Evolutionary conservation across 495 filamentous ascomycete species (phyloP), one percentile per base, ranked within the genome.

Genomic region (Penicillium desertorum): DNA sequence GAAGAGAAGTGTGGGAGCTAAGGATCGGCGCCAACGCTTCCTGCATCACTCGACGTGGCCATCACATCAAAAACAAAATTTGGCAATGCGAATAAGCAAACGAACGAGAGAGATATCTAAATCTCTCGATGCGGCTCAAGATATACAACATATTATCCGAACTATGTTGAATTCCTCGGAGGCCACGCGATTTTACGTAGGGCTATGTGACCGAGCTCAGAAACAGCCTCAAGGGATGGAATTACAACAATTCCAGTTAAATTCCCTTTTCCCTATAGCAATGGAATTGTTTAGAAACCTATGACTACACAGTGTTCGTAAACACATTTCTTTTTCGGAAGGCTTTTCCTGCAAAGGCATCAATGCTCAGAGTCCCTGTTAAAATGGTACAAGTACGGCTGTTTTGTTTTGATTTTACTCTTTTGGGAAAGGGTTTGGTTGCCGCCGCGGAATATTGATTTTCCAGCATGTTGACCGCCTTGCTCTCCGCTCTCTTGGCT

Each of bases 391-490:
- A 51, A 30, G 43, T 19, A 45, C 41, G 34, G 4, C 34, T 45
- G 19, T 60, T 71, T 75, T 75, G 71, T 75, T 75, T 66, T 71
- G 63, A 34, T 71, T 71, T 72, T 66, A 17, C 72, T 60, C 1
- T 51, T 68, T 67, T 37, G 20, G 59, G 61, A 19, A 53, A 61
- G 47, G 23, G 20, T 9, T 19, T 16, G 37, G 16, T 57, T 60
- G 58, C 34, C 36, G 54, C 45, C 29, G 37, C 53, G 51, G 37
- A 53, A 30, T 20, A 53, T 43, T 5, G 3, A 22, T 53, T 4
- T 1, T 30, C 51, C 49, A 20, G 1, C 2, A 23, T 5, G 4
- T 16, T 14, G n/a, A 23, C 8, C 27, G 51, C 59, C 59, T 62
- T 48, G n/a, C 45, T 30, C 23, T 47, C 23, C 45, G 45, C 25